phyloP scores from a whole-genome alignment of 345 rosid species.

The Schrenkiella parvula region DNA sequence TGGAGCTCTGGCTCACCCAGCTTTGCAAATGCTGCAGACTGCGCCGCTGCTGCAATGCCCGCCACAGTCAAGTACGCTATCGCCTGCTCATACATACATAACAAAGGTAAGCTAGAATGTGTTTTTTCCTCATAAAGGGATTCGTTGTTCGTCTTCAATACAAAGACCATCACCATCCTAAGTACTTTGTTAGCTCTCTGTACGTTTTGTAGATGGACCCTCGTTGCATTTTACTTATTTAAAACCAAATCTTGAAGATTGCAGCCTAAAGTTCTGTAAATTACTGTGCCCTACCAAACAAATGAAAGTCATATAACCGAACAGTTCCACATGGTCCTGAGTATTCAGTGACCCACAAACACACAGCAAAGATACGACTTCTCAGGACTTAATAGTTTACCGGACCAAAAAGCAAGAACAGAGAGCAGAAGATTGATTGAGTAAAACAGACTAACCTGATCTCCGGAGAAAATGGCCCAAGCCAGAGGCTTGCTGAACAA shows the following conservation, averaged over 20 bases:
- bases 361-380: background rate
- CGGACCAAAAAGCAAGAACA: slow-evolving; percentile 3
- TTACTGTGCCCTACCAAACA: slow-evolving; percentile 12
- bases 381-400: background rate
- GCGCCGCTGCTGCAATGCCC: slow-evolving; percentile 62
- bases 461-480: slow-evolving; percentile 85
- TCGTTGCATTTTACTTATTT: background rate
- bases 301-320: background rate
- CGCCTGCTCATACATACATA: slow-evolving; percentile 42
- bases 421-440: background rate
- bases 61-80: slow-evolving; percentile 74
- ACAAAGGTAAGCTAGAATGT: background rate
- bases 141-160: background rate
- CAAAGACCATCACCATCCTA: background rate
- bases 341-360: background rate
- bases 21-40: slow-evolving; percentile 74
- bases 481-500: slow-evolving; percentile 77
- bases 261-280: background rate
- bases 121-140: background rate
- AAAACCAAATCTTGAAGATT: background rate
- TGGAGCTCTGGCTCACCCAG: slow-evolving; percentile 78
- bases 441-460: slow-evolving; percentile 54
- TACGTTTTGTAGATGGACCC: background rate
- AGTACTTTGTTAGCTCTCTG: background rate
- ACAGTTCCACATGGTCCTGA: background rate